Conservation (phyloP, 805 yeast species). For the Lipomyces chichibuensis region DNA sequence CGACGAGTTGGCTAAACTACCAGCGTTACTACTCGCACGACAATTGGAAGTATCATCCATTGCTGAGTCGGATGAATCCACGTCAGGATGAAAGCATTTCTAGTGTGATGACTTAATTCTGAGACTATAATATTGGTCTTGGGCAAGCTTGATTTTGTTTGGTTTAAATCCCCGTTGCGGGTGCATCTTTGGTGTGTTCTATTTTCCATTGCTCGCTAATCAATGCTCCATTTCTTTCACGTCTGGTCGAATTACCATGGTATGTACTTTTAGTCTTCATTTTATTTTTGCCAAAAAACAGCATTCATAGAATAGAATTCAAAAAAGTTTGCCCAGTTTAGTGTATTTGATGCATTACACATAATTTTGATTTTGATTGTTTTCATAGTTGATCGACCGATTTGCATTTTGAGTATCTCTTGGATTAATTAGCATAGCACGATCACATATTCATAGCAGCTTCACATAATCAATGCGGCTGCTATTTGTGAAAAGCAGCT, state of each 20-base stretch:
- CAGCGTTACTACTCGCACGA: slow-evolving; percentile 28
- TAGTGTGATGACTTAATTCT: not conserved
- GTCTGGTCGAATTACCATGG: not conserved
- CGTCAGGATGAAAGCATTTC: not conserved
- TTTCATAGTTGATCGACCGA: not conserved
- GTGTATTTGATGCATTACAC: not conserved
- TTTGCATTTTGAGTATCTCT: too few species aligned
- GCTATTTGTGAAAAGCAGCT: not conserved
- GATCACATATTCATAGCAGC: too few species aligned
- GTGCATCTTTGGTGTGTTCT: not conserved
- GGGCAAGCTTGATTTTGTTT: not conserved
- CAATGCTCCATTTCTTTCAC: not conserved
- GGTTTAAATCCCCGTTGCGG: not conserved
- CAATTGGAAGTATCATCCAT: slow-evolving; percentile 8
- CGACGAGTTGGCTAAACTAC: slow-evolving; percentile 31
- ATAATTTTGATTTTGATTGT: not conserved
- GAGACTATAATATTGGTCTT: not conserved
- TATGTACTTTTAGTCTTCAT: not conserved
- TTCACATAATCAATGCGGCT: not conserved
- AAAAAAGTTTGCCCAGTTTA: not conserved
- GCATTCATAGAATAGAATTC: not conserved
- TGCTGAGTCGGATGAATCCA: not conserved
- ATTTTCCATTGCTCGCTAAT: not conserved
- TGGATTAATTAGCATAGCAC: not conserved
- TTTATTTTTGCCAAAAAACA: not conserved